A percentile compares a stretch with the other conserved stretches of the same genome.
Conservation (phyloP, 345 rosid species). For the Cardamine resedifolia region DNA sequence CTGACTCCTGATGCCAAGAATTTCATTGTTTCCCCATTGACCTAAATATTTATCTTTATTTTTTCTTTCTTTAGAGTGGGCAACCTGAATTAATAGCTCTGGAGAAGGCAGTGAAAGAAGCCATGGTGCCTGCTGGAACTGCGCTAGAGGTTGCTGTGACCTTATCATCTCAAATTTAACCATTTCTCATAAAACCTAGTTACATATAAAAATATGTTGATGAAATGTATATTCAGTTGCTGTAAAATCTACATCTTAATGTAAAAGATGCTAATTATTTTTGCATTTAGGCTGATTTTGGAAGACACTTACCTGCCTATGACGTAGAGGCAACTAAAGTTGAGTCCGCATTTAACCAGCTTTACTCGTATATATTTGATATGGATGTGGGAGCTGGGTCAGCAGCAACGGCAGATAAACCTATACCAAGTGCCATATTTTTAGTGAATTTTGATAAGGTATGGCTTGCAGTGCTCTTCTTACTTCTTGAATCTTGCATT, state of each 20-base stretch:
- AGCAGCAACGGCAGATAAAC: conserved; percentile 61
- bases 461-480: conserved; percentile 27
- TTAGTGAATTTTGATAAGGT: conserved; percentile 96
- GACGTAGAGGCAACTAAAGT: conserved; percentile 85
- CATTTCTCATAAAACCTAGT: not conserved
- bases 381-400: conserved; percentile 53
- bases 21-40: conserved; percentile 7
- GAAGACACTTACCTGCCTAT: conserved; percentile 88
- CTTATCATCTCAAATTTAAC: conserved; percentile 6
- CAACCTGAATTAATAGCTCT: conserved; percentile 85
- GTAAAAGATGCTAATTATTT: not conserved
- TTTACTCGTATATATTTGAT: conserved; percentile 83
- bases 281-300: conserved; percentile 67
- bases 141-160: conserved; percentile 74
- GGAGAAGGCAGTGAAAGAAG: conserved; percentile 81
- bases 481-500: conserved; percentile 24
- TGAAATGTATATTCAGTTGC: not conserved
- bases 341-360: conserved; percentile 73
- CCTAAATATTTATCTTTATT: not conserved
- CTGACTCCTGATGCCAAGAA: not conserved
- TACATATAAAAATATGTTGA: conserved; percentile 2
- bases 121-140: conserved; percentile 81
- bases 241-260: conserved; percentile 9
- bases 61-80: conserved; percentile 57
- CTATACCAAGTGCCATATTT: conserved; percentile 84